Evolutionary conservation across 345 rosid genomes (phyloP), one percentile per base, ranked within the genome.

Genomic region (Sonneratia caseolaris): DNA sequence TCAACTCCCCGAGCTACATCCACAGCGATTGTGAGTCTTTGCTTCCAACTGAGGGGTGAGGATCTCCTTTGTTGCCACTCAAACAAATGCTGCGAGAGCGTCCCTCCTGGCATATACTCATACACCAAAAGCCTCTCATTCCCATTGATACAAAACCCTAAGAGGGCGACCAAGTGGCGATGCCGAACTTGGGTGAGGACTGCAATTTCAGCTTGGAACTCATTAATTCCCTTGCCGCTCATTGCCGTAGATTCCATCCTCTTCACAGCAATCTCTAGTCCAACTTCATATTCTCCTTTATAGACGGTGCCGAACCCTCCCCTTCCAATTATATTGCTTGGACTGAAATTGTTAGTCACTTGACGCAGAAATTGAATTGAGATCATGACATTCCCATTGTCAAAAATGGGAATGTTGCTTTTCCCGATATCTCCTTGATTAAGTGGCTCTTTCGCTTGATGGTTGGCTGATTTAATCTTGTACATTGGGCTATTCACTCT

Each of bases 271-370:
- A 92, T 85, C 81, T 78, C 82, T 4, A 89, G 85, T 53, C 97
- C 98, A 73, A 91, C 97, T 71, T 86, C 96, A 71, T 91, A 70
- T 42, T 86, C 91, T 0, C 98, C 98, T 35, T 81, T 85, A 47
- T 93, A 91, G 37, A 93, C 98, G 37, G 87, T 88, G n/a, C 98
- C 97, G 37, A 91, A 93, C 21, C 98, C 98, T n/a, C 97, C 97
- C 80, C 80, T 89, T 2, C 98, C 97, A 76, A 89, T 70, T 59
- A 91, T 72, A 59, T 87, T 89, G 4, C 72, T 74, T 66, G 87
- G 92, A 2, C 82, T 84, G 79, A 93, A 93, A 74, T 93, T 84
- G 61, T 84, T 72, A 0, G 98, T 93, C 68, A 89, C 97, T 69
- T 86, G 84, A 14, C 83, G 80, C 35, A 93, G 85, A 27, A 91